A percentile compares a stretch with the other conserved stretches of the same genome.
These are phyloP conservation scores for Bruguiera sexangula DNA, from an alignment of 345 rosid genomes.

Conservation along the genomic window DNA sequence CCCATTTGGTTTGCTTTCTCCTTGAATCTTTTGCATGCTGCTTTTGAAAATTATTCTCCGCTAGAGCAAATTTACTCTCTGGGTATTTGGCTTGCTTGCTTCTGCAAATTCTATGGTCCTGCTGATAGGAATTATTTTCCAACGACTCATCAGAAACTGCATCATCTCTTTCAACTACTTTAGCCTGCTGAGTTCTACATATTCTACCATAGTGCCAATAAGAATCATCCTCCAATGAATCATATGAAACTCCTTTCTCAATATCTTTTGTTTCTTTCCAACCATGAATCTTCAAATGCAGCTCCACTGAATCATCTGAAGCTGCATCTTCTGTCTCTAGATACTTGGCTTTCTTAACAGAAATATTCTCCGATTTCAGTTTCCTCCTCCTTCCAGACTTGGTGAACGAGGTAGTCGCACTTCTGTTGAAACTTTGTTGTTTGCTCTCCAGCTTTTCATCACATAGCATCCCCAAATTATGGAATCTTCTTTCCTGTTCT, in stretches of 20 bases:
- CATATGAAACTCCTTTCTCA: constrained; percentile 38
- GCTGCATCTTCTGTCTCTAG: constrained; percentile 40
- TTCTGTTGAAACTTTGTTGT: constrained; percentile 31
- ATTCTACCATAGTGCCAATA: constrained; percentile 25
- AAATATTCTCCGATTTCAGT: constrained; percentile 31
- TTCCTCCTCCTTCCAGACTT: constrained; percentile 71
- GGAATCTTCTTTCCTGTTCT: constrained; percentile 40
- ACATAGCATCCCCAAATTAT: constrained; percentile 23
- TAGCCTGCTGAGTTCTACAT: constrained; percentile 25
- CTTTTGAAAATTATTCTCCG: constrained; percentile 31
- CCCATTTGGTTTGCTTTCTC: constrained; percentile 31
- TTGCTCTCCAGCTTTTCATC: constrained; percentile 51
- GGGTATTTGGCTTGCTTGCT: constrained; percentile 29
- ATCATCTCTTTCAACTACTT: constrained; percentile 26
- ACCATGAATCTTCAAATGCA: constrained; percentile 33
- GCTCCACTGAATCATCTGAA: constrained; percentile 58
- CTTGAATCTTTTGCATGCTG: constrained; percentile 31
- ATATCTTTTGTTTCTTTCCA: constrained; percentile 40
- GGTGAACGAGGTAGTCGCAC: constrained; percentile 29
- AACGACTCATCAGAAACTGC: constrained; percentile 33
- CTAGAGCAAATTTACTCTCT: constrained; percentile 46
- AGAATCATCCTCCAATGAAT: constrained; percentile 40
- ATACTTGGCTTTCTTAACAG: constrained; percentile 46
- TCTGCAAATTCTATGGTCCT: constrained; percentile 27
- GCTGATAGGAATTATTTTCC: constrained; percentile 22